Evolutionary conservation across 176 grass and related monocot species (phyloP).

Genomic region (Eragrostis nindensis): DNA sequence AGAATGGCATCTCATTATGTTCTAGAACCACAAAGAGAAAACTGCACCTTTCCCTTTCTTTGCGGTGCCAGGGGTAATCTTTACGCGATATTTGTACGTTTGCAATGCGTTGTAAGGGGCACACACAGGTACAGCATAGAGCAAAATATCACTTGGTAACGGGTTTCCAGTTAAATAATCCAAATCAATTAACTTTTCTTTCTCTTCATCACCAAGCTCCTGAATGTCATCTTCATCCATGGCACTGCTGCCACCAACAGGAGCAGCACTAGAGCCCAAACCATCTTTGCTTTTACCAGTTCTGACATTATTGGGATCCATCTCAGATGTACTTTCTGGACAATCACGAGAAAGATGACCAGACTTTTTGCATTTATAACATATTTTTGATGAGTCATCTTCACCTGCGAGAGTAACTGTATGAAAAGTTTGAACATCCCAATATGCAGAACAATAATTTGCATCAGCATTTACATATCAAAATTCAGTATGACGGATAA

Average conservation of each 20-base stretch:
- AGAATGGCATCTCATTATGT: not conserved
- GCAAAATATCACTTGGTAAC: conserved; percentile 80
- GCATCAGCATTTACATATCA: conserved; percentile 6
- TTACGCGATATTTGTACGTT: conserved; percentile 94
- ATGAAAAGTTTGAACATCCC: not conserved
- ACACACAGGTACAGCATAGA: conserved; percentile 90
- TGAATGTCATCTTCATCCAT: conserved; percentile 64
- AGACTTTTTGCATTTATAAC: conserved; percentile 94
- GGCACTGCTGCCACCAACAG: conserved; percentile 44
- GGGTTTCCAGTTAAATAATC: conserved; percentile 93
- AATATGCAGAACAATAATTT: conserved; percentile 2
- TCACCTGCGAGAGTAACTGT: conserved; percentile 55
- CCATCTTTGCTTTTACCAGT: conserved; percentile 45
- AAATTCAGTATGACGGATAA: not conserved
- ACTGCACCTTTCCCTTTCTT: conserved; percentile 94
- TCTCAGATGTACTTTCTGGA: conserved; percentile 61
- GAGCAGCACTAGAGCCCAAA: conserved; percentile 18
- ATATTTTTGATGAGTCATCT: conserved; percentile 73
- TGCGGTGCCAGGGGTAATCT: conserved; percentile 90
- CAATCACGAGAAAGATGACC: conserved; percentile 97
- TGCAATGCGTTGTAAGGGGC: conserved; percentile 91
- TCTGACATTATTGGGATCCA: conserved; percentile 35
- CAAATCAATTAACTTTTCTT: conserved; percentile 87
- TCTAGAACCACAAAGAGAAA: not conserved
- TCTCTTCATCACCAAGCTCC: conserved; percentile 84